Evolutionary conservation across 768 basidiomycete genomes (phyloP), one percentile per base, ranked within the genome.

Genomic region (Mycena chlorophos): DNA sequence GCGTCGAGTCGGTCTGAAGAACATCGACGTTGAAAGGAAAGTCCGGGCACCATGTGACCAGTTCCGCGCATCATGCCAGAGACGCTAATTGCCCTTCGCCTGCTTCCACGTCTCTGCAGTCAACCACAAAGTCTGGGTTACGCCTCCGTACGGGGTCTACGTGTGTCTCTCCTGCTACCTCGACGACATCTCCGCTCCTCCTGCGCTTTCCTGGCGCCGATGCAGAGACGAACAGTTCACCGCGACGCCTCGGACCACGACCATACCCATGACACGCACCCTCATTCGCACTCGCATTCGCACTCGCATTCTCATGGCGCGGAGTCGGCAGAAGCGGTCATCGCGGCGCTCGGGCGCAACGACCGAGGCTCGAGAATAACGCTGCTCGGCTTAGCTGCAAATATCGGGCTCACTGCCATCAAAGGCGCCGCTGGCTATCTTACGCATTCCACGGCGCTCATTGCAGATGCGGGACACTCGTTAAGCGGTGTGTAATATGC

Each of bases 391-490:
- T 75, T 98, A 29, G 78, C 84, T 51, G 78, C 88, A 49, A 98
- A 98, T 65, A 76, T 98, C 29, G 83, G 78, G 5, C 73, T 99
- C 60, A 97, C 95, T 0, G 76, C 75, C 16, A 77, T 86, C 27
- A 99, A 99, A 69, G 96, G 94, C 34, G 65, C 80, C 12, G 95
- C 96, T 34, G 97, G 94, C 20, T 89, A 88, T 83, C 86, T 82
- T 66, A 82, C 91, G 81, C 94, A 98, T 64, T 94, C 91, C 5
- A 93, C 94, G 6, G 86, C 92, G 0, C 75, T 98, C 39, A 78
- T 98, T 16, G 96, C 96, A 3, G 96, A 98, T 63, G 94, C 95
- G 0, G 95, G 91, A 22, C 96, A 99, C 68, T 92, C 90, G 0
- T 56, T 91, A 58, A 91, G 90, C 65, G 93, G 90, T 91, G 61